These are phyloP conservation scores for Colletotrichum echinochloae DNA, from an alignment of 2,329 filamentous ascomycete species.

Conservation along the genomic window DNA sequence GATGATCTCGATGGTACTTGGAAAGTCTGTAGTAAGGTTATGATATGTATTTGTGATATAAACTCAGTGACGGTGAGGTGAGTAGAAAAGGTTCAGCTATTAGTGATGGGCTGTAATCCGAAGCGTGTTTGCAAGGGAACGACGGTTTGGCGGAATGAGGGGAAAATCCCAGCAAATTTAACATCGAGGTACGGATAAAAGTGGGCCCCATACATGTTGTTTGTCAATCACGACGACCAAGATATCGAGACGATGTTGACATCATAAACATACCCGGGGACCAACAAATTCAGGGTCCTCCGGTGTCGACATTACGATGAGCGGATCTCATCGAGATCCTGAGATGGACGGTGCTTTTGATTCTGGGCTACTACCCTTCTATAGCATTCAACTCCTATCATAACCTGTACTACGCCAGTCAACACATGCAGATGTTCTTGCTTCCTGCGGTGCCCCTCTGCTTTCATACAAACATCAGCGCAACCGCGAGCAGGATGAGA, in stretches of 20 bases:
- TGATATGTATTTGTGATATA: neutral
- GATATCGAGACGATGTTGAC: too few species aligned
- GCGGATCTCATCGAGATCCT: too few species aligned
- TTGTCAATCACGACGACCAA: neutral
- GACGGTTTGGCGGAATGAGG: neutral
- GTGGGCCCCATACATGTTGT: neutral
- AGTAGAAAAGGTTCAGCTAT: neutral
- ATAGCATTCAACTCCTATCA: neutral
- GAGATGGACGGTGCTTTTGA: neutral
- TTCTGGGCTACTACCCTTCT: neutral
- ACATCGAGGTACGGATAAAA: neutral
- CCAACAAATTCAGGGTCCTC: neutral
- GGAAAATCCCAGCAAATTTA: slow-evolving; percentile 1
- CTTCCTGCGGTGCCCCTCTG: rapidly evolving
- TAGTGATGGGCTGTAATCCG: too few species aligned
- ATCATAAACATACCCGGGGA: neutral
- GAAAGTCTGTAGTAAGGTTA: too few species aligned
- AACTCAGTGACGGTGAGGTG: neutral
- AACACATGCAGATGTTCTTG: neutral
- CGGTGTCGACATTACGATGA: too few species aligned
- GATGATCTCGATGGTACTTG: neutral
- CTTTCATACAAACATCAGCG: slow-evolving; percentile 8
- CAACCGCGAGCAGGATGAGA: slow-evolving; percentile 5
- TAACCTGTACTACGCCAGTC: too few species aligned
- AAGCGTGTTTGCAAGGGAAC: neutral